These are phyloP conservation scores for Adansonia rubrostipa DNA, from an alignment of 441 rosid genomes.

Conservation along the genomic window DNA sequence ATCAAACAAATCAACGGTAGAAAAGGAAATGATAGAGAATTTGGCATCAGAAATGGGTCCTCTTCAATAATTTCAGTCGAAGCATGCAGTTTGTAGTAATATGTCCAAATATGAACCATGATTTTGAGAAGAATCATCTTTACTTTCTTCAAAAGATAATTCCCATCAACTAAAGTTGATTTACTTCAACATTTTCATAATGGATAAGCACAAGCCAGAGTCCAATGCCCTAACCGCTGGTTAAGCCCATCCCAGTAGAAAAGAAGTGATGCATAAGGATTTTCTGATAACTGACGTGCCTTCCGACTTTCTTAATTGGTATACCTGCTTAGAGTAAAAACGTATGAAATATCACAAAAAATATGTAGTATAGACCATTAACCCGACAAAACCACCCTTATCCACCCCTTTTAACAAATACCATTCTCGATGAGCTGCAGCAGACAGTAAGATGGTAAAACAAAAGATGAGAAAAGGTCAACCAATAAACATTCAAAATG, in stretches of 20 bases:
- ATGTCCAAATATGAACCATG: not conserved
- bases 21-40: conserved; percentile 20
- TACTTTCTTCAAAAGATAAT: not conserved
- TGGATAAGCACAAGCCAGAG: conserved; percentile 14
- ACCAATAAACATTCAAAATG: conserved; percentile 9
- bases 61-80: not conserved
- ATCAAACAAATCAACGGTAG: not conserved
- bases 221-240: conserved; percentile 61
- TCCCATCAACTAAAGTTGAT: conserved; percentile 12
- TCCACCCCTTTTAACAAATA: conserved; percentile 83
- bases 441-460: conserved; percentile 21
- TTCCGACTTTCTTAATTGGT: conserved; percentile 87
- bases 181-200: conserved; percentile 16
- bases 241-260: conserved; percentile 91
- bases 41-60: not conserved
- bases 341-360: conserved; percentile 28
- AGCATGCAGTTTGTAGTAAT: conserved; percentile 9
- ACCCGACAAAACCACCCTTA: conserved; percentile 89
- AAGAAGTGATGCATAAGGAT: conserved; percentile 82
- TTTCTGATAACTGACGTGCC: conserved; percentile 77
- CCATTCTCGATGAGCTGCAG: conserved; percentile 91
- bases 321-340: conserved; percentile 53
- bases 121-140: conserved; percentile 7
- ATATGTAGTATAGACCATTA: conserved; percentile 35
- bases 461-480: conserved; percentile 14